Conservation (phyloP, 345 rosid genomes). For the Sonneratia caseolaris region DNA sequence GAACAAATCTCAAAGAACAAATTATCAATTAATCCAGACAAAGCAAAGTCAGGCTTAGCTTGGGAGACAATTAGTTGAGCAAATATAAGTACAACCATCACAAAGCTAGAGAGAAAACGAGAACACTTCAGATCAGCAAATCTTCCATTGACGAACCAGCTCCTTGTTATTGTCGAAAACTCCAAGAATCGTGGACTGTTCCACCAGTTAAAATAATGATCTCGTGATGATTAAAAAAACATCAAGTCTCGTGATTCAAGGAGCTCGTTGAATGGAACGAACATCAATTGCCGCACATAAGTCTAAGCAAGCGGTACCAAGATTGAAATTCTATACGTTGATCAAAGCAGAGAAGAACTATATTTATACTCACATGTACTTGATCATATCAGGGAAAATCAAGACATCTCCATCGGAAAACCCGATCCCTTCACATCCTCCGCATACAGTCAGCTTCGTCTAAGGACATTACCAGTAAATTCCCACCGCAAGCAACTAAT, state of each 20-base stretch:
- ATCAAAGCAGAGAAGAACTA: background rate
- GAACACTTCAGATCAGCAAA: background rate
- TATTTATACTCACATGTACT: conserved; percentile 52
- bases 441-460: conserved; percentile 63
- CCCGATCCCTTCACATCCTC: conserved; percentile 40
- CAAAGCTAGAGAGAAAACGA: background rate
- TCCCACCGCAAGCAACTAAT: background rate
- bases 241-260: background rate
- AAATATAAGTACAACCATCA: no score
- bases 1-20: background rate
- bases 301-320: background rate
- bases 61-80: background rate
- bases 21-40: background rate
- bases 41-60: background rate
- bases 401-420: conserved; percentile 74
- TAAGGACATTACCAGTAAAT: conserved; percentile 10
- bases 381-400: conserved; percentile 87
- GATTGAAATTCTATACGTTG: background rate
- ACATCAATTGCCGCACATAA: background rate
- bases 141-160: background rate
- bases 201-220: background rate
- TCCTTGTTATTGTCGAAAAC: background rate
- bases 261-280: background rate
- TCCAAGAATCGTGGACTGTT: background rate
- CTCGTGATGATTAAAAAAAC: background rate